Evolutionary conservation across 2,329 filamentous ascomycete species (phyloP), one percentile per base, ranked within the genome.

Genomic region (Canariomyces notabilis): DNA sequence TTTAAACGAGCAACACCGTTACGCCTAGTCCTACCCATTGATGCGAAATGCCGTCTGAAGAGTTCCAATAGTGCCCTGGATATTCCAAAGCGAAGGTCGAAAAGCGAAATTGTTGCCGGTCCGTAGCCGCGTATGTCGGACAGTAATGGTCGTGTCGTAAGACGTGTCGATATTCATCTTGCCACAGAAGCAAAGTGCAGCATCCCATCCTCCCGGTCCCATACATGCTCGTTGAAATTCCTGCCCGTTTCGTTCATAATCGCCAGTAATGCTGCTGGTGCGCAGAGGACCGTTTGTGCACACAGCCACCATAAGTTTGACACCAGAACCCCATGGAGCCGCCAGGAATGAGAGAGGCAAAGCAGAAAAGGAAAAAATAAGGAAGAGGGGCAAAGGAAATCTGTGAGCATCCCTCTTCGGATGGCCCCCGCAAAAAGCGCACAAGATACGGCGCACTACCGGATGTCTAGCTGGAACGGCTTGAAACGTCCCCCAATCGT

Each of bases 401-500:
- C 38, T 39, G 19, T 36, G 18, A n/a, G n/a, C n/a, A n/a, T n/a
- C n/a, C n/a, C n/a, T n/a, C n/a, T n/a, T n/a, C n/a, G n/a, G n/a
- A n/a, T n/a, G n/a, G n/a, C n/a, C n/a, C n/a, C n/a, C n/a, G n/a
- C n/a, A n/a, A n/a, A 40, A 35, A 16, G 31, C 11, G 26, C 16
- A n/a, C n/a, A n/a, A n/a, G n/a, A n/a, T 19, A n/a, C 14, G 19
- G 26, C 23, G 18, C 19, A 21, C 47, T 56, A 61, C 50, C 58
- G 55, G 42, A 93, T 84, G 61, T 91, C 87, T 62, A 93, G 73
- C 67, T 90, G 85, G 66, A 93, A 90, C 34, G 85, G 85, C 68
- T 91, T 91, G 68, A 89, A 91, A 51, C 82, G 79, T 43, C 84
- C 85, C 44, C 87, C 87, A 52, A 90, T 83, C 32, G 83, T 87